A percentile compares a stretch with the other conserved stretches of the same genome.
Conservation (phyloP, 1,284 basidiomycete species). For the Microbotryum intermedium region DNA sequence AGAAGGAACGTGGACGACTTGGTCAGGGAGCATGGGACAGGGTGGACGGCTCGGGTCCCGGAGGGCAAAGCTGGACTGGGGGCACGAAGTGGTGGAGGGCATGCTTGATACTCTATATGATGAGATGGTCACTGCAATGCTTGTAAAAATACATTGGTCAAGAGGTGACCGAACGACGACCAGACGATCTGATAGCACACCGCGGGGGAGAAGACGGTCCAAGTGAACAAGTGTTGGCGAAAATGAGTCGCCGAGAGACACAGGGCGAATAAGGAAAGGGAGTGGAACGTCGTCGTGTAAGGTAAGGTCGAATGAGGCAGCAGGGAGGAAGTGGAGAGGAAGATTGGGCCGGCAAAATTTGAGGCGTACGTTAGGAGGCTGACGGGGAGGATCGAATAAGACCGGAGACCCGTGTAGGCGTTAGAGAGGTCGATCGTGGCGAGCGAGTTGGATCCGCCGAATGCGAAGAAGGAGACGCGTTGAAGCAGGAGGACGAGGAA, state of each 20-base stretch:
- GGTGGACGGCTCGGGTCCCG: slow-evolving; percentile 22
- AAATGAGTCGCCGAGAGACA: slow-evolving; percentile 18
- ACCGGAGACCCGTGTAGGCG: slow-evolving; percentile 25
- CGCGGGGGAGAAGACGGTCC: slow-evolving; percentile 30
- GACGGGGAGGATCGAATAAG: slow-evolving; percentile 24
- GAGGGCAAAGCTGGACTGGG: slow-evolving; percentile 19
- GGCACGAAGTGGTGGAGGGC: not conserved
- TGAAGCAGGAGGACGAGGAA: slow-evolving; percentile 4
- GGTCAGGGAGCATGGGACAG: slow-evolving; percentile 46
- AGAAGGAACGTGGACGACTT: slow-evolving; percentile 43
- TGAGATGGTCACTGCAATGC: not conserved
- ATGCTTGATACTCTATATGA: not conserved
- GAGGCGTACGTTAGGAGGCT: slow-evolving; percentile 27
- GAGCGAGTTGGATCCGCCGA: slow-evolving; percentile 30
- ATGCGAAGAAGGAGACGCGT: slow-evolving; percentile 22
- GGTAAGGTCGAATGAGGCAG: not conserved
- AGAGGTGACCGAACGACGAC: slow-evolving; percentile 15
- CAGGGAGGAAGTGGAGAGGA: slow-evolving; percentile 4
- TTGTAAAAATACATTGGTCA: slow-evolving; percentile 3
- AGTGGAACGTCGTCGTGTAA: slow-evolving; percentile 9
- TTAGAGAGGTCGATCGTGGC: slow-evolving; percentile 32
- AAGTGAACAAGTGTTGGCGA: slow-evolving; percentile 26
- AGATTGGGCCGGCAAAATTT: slow-evolving; percentile 29
- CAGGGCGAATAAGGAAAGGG: slow-evolving; percentile 13
- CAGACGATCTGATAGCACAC: slow-evolving; percentile 20